These are phyloP conservation scores for Penicillium malachiteum DNA, from an alignment of 495 filamentous ascomycete genomes.

Conservation along the genomic window DNA sequence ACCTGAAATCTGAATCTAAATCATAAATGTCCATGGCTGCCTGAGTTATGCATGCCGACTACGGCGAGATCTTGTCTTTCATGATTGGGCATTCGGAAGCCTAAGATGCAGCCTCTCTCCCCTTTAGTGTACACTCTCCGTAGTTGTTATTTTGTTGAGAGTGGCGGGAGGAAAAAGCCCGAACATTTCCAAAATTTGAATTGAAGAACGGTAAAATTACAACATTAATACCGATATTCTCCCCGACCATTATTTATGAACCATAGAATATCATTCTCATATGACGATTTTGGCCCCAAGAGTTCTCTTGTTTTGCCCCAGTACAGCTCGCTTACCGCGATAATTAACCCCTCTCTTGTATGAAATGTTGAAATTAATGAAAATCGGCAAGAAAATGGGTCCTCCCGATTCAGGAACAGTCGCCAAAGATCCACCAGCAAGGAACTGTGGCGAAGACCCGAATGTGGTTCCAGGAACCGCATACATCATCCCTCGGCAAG, in stretches of 20 bases:
- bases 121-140: too few species aligned
- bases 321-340: constrained; percentile 4
- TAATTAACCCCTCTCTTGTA: neutral
- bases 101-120: too few species aligned
- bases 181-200: too few species aligned
- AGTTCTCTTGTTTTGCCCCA: neutral
- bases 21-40: constrained; percentile 14
- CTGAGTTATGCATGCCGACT: constrained; percentile 14
- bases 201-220: too few species aligned
- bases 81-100: neutral
- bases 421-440: constrained; percentile 2
- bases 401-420: constrained; percentile 9
- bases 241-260: too few species aligned
- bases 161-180: too few species aligned
- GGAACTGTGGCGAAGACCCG: neutral
- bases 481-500: constrained; percentile 19
- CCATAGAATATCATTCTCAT: too few species aligned
- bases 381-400: constrained; percentile 7
- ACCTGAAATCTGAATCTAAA: neutral
- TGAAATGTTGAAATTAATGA: neutral
- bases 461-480: constrained; percentile 13
- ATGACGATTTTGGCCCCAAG: too few species aligned
- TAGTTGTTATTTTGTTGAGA: too few species aligned
- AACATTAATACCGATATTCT: too few species aligned
- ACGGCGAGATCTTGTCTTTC: constrained; percentile 1